Evolutionary conservation across 352 stramenopile genomes (phyloP).

Genomic region (Phytopythium oedochilum): DNA sequence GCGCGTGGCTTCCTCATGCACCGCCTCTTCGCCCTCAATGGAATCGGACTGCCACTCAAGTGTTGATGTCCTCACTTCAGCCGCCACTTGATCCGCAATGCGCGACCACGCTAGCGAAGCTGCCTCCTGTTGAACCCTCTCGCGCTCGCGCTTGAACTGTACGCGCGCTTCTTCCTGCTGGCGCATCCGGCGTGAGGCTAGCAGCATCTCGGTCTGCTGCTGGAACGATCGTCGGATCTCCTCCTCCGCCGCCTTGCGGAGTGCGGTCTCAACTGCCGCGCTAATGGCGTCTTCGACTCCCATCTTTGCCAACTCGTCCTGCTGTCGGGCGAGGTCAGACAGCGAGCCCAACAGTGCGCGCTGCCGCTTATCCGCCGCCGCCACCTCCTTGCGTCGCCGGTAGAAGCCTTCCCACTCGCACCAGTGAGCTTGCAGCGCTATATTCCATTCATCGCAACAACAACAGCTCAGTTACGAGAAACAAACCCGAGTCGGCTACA

Average conservation of each 20-base stretch:
- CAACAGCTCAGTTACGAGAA: background rate
- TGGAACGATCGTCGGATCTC: slow-evolving; percentile 34
- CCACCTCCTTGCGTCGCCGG: slow-evolving; percentile 35
- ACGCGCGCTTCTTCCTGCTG: slow-evolving; percentile 50
- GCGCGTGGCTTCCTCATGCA: slow-evolving; percentile 30
- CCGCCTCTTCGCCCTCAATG: slow-evolving; percentile 15
- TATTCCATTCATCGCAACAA: background rate
- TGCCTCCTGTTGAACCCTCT: slow-evolving; percentile 25
- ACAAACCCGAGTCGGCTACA: too few relatives aligned
- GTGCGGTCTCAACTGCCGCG: slow-evolving; percentile 14
- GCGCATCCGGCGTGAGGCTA: slow-evolving; percentile 40
- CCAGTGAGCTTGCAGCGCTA: slow-evolving; percentile 19
- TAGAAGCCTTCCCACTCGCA: slow-evolving; percentile 36
- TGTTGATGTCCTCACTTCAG: slow-evolving; percentile 39
- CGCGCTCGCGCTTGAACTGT: slow-evolving; percentile 28
- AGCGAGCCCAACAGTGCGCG: slow-evolving; percentile 35
- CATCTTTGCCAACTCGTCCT: slow-evolving; percentile 31
- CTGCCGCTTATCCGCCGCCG: slow-evolving; percentile 31
- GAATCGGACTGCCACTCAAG: slow-evolving; percentile 36
- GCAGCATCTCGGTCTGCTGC: slow-evolving; percentile 32
- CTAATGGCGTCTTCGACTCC: slow-evolving; percentile 43
- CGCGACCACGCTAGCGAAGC: slow-evolving; percentile 36
- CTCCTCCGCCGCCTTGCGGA: slow-evolving; percentile 20
- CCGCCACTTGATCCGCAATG: slow-evolving; percentile 34
- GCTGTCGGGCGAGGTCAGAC: slow-evolving; percentile 16